phyloP scores from a whole-genome alignment of 129 eudicot genomes.

The Chrysanthemum seticuspe region DNA sequence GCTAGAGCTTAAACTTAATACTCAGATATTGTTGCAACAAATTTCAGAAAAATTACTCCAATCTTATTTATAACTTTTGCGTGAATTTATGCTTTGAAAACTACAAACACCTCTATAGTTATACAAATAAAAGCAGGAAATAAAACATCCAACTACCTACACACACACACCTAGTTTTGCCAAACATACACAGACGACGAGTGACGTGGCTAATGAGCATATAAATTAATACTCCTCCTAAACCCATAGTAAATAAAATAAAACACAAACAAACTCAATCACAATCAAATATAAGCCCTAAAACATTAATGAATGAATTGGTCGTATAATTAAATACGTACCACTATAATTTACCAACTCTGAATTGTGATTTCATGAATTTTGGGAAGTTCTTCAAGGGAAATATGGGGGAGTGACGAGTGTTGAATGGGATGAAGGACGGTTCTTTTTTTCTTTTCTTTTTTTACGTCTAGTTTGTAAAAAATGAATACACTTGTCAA shows the following conservation, averaged over 20 bases:
- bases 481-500: not conserved
- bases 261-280: not conserved
- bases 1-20: too few relatives aligned
- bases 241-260: not conserved
- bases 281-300: not conserved
- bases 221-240: too few relatives aligned
- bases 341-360: not conserved
- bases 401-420: conserved; percentile 3
- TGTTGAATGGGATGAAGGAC: not conserved
- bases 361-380: too few relatives aligned
- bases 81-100: too few relatives aligned
- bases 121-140: too few relatives aligned
- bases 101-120: too few relatives aligned
- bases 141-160: too few relatives aligned
- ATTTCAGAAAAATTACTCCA: too few relatives aligned
- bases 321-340: not conserved
- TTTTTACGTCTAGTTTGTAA: not conserved
- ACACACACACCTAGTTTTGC: too few relatives aligned
- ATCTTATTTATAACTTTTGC: too few relatives aligned
- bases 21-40: too few relatives aligned
- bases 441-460: not conserved
- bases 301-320: not conserved
- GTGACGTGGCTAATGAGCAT: not conserved
- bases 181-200: not conserved
- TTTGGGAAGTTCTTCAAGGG: too few relatives aligned